Conservation (phyloP, 495 filamentous ascomycete genomes). For the Penicillium turbatum region DNA sequence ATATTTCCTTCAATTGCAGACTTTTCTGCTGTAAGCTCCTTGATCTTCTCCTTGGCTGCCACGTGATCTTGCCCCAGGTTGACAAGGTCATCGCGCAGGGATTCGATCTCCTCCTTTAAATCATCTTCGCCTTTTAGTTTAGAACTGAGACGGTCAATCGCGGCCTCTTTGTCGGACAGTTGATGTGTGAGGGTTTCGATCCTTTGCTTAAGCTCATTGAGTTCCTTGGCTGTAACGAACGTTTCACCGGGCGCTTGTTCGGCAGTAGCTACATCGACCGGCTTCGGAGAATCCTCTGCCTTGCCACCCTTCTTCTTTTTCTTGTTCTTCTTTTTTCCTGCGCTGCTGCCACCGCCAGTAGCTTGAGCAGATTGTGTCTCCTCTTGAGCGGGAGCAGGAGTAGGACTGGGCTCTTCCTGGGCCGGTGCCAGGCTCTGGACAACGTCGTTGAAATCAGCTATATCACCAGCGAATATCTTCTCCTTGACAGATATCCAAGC, state of each 20-base stretch:
- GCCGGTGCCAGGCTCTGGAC: constrained; percentile 28
- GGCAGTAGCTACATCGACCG: constrained; percentile 21
- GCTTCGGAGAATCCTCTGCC: constrained; percentile 38
- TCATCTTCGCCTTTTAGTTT: constrained; percentile 75
- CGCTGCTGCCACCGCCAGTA: constrained; percentile 14
- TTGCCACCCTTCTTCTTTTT: constrained; percentile 85
- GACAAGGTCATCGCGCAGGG: constrained; percentile 70
- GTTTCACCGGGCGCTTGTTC: constrained; percentile 15
- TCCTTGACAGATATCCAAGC: constrained; percentile 38
- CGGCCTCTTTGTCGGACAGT: constrained; percentile 64
- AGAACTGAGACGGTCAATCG: constrained; percentile 60
- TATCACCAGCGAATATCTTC: constrained; percentile 27
- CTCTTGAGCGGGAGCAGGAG: constrained; percentile 18
- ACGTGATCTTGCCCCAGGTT: constrained; percentile 76
- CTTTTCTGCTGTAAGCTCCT: constrained; percentile 59
- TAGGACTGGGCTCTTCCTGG: constrained; percentile 9
- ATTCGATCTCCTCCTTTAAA: constrained; percentile 80
- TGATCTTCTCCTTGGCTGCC: constrained; percentile 74
- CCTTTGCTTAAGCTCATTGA: constrained; percentile 47
- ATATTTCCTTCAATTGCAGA: constrained; percentile 58
- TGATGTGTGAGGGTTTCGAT: constrained; percentile 56
- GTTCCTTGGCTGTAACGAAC: constrained; percentile 9
- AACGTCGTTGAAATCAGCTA: constrained; percentile 35
- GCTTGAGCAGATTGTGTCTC: constrained; percentile 22
- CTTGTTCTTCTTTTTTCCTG: constrained; percentile 73